A percentile compares a stretch with the other conserved stretches of the same genome.
phyloP scores from a whole-genome alignment of 1,284 basidiomycete species.

The Melampsora abietis-canadensis region DNA sequence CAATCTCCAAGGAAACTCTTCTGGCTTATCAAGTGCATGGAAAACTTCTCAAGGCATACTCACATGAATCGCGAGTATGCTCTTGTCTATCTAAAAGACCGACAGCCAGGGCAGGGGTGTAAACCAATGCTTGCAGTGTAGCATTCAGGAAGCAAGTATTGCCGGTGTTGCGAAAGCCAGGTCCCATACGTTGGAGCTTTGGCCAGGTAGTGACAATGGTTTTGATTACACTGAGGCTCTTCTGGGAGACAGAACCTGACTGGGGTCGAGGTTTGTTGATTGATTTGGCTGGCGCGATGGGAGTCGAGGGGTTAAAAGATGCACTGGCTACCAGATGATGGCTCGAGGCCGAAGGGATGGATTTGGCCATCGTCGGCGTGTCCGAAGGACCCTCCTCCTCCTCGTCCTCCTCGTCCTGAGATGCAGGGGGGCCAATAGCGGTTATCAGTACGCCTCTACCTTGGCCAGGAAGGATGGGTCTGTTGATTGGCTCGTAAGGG shows the following conservation, averaged over 20 bases:
- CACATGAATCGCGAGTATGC: conserved; percentile 61
- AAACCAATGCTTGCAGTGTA: conserved; percentile 85
- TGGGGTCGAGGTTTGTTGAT: not conserved
- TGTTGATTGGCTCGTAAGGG: conserved; percentile 26
- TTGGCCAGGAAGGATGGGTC: not conserved
- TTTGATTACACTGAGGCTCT: not conserved
- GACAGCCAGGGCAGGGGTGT: conserved; percentile 83
- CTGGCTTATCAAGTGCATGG: conserved; percentile 58
- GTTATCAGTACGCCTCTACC: not conserved
- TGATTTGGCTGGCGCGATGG: conserved; percentile 3
- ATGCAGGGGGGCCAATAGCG: not conserved
- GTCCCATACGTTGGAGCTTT: conserved; percentile 55
- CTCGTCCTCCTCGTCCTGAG: not conserved
- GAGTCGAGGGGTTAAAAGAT: not conserved
- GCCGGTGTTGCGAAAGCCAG: conserved; percentile 81
- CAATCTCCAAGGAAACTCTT: conserved; percentile 47
- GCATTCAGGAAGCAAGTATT: conserved; percentile 98
- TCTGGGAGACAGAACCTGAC: not conserved
- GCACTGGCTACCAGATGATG: not conserved
- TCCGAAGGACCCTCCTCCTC: not conserved
- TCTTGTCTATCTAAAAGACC: conserved; percentile 58
- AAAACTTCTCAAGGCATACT: conserved; percentile 49
- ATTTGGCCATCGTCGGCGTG: not conserved
- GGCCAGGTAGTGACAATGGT: conserved; percentile 21
- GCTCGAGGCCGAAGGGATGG: not conserved